A percentile compares a stretch with the other conserved stretches of the same genome.
phyloP scores from a whole-genome alignment of 352 stramenopile genomes.

The Chrysophaeum taylorii region DNA sequence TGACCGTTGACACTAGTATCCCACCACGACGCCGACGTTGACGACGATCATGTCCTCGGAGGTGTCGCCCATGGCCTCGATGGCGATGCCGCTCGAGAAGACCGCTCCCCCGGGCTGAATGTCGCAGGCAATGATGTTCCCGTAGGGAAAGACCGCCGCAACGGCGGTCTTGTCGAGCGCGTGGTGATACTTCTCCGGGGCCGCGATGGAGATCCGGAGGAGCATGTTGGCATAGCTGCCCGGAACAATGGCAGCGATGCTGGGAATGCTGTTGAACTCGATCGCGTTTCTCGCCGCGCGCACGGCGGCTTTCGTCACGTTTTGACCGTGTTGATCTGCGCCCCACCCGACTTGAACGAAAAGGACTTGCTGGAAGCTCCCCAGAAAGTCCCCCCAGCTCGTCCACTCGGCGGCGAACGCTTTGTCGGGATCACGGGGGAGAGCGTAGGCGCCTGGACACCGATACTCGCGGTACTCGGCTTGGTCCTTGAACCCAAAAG shows the following conservation, averaged over 20 bases:
- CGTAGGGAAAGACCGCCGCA: constrained; percentile 50
- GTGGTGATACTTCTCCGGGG: constrained; percentile 45
- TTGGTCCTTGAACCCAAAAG: neutral
- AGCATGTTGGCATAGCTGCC: constrained; percentile 40
- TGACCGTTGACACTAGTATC: too few relatives aligned
- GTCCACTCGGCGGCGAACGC: neutral
- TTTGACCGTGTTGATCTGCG: constrained; percentile 36
- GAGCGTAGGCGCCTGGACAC: neutral
- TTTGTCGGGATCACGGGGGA: neutral
- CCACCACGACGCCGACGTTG: constrained; percentile 46
- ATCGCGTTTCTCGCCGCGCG: constrained; percentile 54
- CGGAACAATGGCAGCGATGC: constrained; percentile 43
- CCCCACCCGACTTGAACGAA: constrained; percentile 50
- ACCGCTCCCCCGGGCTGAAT: constrained; percentile 56
- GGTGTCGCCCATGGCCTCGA: constrained; percentile 49
- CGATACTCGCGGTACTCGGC: neutral
- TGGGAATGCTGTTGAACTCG: constrained; percentile 59
- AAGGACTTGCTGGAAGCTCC: constrained; percentile 28
- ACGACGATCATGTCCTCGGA: constrained; percentile 57
- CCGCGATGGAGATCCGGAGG: constrained; percentile 41
- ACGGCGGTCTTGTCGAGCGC: constrained; percentile 42
- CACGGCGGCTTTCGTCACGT: constrained; percentile 38
- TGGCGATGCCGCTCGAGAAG: constrained; percentile 47
- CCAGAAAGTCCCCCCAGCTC: neutral
- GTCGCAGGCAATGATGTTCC: constrained; percentile 37